Base-by-base conservation (phyloP, 495 filamentous ascomycete species). In the Daldinia loculata region DNA sequence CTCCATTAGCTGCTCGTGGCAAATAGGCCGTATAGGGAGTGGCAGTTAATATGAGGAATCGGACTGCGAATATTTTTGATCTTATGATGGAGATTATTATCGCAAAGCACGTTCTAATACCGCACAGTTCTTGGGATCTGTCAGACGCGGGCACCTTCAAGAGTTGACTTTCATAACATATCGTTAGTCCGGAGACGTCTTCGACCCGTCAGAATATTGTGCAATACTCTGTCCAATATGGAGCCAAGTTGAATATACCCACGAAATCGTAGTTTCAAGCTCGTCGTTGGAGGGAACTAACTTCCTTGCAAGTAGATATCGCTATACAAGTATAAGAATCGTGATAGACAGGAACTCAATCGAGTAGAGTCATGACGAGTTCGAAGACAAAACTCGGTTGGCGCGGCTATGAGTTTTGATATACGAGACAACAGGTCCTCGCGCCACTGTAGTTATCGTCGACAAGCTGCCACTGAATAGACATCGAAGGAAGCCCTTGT, bases 11-110 rank as follows among this genome's bases (percentile, higher is more conserved):
- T 53, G 56, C 22, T 39, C 56, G 29, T 43, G 27, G 43, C 14
- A 60, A 45, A 56, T 29, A 45, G 24, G 11, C 7, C 36, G 9
- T 32, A 38, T 17, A 53, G 50, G 9, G 64, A 45, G 64, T 72
- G 55, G 55, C 9, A 58, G 51, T 66, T 62, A 68, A 72, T 72
- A 65, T 59, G 56, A 61, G 70, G 56, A 72, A 41, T 12, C 60
- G 64, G 60, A 17, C 56, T 67, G 50, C n/a, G 2, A 63, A 27
- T 48, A 11, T 61, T 30, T 68, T 14, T 53, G 43, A 57, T 71
- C 59, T 67, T 24, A 60, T 56, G 45, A 50, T 38, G 27, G 43
- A 14, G 9, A 5, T 36, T 9, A 39, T 19, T 17, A 19, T 19
- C 29, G 11, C 7, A 29, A 70, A 22, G n/a, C 12, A 14, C 17